A percentile compares a stretch with the other conserved stretches of the same genome.
These are phyloP conservation scores for Bisporella sp. DNA, from an alignment of 2,329 filamentous ascomycete species.

Conservation along the genomic window DNA sequence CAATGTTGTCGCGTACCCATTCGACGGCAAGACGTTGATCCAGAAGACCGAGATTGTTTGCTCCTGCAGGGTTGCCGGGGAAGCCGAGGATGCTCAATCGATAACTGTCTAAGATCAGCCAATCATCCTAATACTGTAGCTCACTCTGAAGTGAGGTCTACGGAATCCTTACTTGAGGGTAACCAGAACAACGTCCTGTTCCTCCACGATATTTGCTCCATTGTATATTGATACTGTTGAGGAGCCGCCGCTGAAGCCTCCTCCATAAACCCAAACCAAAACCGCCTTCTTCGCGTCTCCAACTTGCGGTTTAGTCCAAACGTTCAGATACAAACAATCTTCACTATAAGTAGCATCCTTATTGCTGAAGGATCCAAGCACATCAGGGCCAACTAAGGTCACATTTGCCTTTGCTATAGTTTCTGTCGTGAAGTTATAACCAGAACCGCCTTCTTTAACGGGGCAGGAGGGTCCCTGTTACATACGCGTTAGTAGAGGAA, in stretches of 20 bases:
- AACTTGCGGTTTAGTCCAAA: conserved; percentile 27
- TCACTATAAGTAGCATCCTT: conserved; percentile 15
- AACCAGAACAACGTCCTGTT: conserved; percentile 6
- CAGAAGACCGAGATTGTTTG: conserved; percentile 51
- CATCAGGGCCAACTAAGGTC: conserved; percentile 1
- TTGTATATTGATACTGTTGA: conserved; percentile 2
- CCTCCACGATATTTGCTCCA: neutral
- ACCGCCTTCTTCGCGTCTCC: conserved; percentile 31
- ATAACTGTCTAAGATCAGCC: conserved; percentile 18
- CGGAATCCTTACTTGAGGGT: conserved; percentile 1
- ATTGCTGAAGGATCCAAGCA: conserved; percentile 1
- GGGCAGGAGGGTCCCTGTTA: conserved; percentile 8
- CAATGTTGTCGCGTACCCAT: conserved; percentile 54
- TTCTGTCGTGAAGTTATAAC: neutral
- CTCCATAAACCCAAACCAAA: conserved; percentile 37
- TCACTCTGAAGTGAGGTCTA: too few species aligned
- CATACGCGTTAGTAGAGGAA: neutral
- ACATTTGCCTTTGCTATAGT: conserved; percentile 2
- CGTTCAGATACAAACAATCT: conserved; percentile 31
- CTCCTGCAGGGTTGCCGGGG: conserved; percentile 19
- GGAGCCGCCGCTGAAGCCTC: conserved; percentile 27
- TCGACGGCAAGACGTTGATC: conserved; percentile 51
- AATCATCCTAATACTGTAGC: neutral
- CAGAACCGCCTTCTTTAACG: neutral
- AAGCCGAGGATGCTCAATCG: conserved; percentile 30